These are phyloP conservation scores for Actinomucor elegans DNA, from an alignment of 371 early-diverging fungal genomes.

Conservation along the genomic window DNA sequence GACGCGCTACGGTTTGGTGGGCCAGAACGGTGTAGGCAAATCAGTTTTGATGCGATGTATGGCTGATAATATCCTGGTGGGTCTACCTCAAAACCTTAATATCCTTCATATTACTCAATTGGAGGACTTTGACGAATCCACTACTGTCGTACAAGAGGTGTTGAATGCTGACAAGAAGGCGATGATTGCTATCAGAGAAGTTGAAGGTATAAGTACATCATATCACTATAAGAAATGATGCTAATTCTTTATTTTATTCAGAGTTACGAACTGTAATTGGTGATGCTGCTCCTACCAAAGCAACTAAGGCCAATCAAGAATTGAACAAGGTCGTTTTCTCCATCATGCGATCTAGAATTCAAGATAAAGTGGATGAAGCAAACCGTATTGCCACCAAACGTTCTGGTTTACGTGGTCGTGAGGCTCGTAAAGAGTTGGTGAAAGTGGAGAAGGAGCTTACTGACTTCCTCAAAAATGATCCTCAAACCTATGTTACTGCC, in stretches of 20 bases:
- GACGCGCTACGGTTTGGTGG: slow-evolving; percentile 76
- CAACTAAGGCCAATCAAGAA: slow-evolving; percentile 12
- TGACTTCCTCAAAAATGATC: slow-evolving; percentile 35
- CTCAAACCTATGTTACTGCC: slow-evolving; percentile 41
- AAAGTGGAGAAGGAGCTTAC: slow-evolving; percentile 52
- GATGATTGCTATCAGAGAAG: slow-evolving; percentile 28
- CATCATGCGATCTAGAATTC: slow-evolving; percentile 33
- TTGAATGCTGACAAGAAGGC: slow-evolving; percentile 70
- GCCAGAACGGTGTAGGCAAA: slow-evolving; percentile 93
- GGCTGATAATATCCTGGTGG: slow-evolving; percentile 71
- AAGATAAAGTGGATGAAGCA: slow-evolving; percentile 49
- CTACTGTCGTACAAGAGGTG: slow-evolving; percentile 67
- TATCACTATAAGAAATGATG: background rate
- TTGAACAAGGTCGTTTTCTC: slow-evolving; percentile 28
- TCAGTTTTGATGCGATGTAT: slow-evolving; percentile 78
- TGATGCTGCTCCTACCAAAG: background rate
- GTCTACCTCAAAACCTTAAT: slow-evolving; percentile 74
- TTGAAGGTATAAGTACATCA: slow-evolving; percentile 25
- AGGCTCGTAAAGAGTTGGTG: slow-evolving; percentile 63
- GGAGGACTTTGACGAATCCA: slow-evolving; percentile 49
- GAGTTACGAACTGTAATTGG: slow-evolving; percentile 47
- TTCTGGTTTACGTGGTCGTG: slow-evolving; percentile 78
- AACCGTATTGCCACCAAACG: slow-evolving; percentile 71
- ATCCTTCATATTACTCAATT: slow-evolving; percentile 82
- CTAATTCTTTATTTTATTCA: background rate